Base-by-base conservation (phyloP, 2,329 filamentous ascomycete species). In the Beauveria rudraprayagi region DNA sequence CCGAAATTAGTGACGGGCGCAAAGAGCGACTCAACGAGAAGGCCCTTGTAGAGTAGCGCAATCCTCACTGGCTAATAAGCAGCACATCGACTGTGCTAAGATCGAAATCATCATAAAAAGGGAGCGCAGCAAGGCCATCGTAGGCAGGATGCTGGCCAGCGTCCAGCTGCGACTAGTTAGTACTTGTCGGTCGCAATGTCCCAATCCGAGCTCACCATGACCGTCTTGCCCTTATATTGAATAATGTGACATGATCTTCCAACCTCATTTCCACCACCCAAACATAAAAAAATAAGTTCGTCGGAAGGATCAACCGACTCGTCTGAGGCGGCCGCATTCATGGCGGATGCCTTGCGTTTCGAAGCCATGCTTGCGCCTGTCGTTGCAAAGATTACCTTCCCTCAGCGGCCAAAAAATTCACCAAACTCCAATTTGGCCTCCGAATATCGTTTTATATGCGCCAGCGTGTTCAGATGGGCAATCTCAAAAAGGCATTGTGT, bases 61-160 rank as follows among this genome's bases (percentile, higher is more conserved):
- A 37, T 70, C 87, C 92, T 90, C 95, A 97, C 94, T 99, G 94
- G 86, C 92, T 97, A 71, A 99, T 96, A 66, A 99, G 82, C 60
- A 99, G 89, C 69, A 99, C 89, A 73, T 99, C 94, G 67, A 99
- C 92, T 1, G 91, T 96, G 76, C 93, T 97, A 22, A 99, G 82
- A 72, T 99, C 94, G 75, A 97, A 99, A 71, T 97, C 92, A 73
- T 99, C 94, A 75, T 97, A 99, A 78, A 97, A 99, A 0, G 94
- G 94, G 56, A 99, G 85, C 10, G 91, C 90, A 3, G 92, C 91
- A 63, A 97, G 86, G 43, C 94, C 94, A 70, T 97, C 92, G 74
- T 97, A 96, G 9, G 91, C 94, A 56, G 94, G 92, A 74, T 99
- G 94, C 78, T 97, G 93, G 56, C 94, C 94, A 56, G 94, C 94